These are phyloP conservation scores for Nasturtium officinale DNA, from an alignment of 345 rosid species.

Conservation along the genomic window DNA sequence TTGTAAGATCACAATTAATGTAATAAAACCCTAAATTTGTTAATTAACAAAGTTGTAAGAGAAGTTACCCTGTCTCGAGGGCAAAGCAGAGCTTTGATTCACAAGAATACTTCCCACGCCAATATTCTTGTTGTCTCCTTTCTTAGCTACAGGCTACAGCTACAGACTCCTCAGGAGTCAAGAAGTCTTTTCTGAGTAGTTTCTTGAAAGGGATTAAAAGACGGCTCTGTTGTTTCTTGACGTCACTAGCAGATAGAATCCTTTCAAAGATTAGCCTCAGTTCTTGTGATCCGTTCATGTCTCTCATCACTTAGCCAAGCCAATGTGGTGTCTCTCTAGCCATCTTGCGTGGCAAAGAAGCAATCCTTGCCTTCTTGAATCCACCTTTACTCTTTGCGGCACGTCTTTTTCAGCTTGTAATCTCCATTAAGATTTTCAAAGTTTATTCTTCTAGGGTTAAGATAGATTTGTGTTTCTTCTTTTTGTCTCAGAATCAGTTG, in stretches of 20 bases:
- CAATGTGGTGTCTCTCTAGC: conserved; percentile 1
- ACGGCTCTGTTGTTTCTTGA: not conserved
- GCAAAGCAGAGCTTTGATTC: conserved; percentile 1
- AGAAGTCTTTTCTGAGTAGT: conserved; percentile 17
- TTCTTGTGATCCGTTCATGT: not conserved
- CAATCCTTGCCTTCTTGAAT: conserved; percentile 13
- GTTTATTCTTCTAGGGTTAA: no score
- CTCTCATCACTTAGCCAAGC: not conserved
- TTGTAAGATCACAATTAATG: no score
- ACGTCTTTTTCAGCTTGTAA: conserved; percentile 2
- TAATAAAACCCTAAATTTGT: not conserved
- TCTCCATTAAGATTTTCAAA: conserved; percentile 7
- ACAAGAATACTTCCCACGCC: not conserved
- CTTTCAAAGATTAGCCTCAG: conserved; percentile 18
- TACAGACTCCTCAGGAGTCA: not conserved
- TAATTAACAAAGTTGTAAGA: not conserved
- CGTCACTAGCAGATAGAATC: not conserved
- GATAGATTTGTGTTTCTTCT: not conserved
- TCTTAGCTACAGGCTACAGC: not conserved
- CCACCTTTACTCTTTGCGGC: not conserved
- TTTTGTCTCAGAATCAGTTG: not conserved
- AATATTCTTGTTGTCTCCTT: not conserved
- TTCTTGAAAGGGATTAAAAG: conserved; percentile 17
- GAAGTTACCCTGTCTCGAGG: not conserved
- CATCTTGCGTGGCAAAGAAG: not conserved